phyloP scores from a whole-genome alignment of 2,329 filamentous ascomycete species.

The Trichoderma sp. region DNA sequence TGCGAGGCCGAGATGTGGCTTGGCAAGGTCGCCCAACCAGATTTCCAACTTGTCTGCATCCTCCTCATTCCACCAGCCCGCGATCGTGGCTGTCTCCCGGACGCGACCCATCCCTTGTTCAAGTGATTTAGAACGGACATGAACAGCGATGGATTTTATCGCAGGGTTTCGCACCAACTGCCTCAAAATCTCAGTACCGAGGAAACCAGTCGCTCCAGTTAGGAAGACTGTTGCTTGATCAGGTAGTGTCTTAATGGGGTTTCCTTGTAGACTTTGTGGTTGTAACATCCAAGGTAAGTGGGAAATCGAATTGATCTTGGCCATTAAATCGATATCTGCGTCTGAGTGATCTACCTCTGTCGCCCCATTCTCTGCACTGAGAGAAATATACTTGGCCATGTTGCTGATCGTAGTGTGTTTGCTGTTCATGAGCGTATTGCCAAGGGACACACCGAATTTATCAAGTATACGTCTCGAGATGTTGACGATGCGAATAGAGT shows the following conservation, averaged over 20 bases:
- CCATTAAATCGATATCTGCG: not conserved
- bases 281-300: not conserved
- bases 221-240: conserved; percentile 16
- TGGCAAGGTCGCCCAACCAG: conserved; percentile 7
- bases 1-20: not conserved
- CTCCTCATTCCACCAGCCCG: conserved; percentile 12
- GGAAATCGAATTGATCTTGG: conserved; percentile 5
- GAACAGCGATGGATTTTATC: not conserved
- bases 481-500: conserved; percentile 26
- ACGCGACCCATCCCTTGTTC: conserved; percentile 5
- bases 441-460: conserved; percentile 24
- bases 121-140: conserved; percentile 10
- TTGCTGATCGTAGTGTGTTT: conserved; percentile 24
- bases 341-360: not conserved
- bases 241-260: not conserved
- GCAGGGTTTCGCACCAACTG: not conserved
- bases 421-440: conserved; percentile 25
- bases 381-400: conserved; percentile 24
- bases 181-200: conserved; percentile 18
- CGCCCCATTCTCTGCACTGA: not conserved
- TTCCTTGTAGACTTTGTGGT: not conserved
- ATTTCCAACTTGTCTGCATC: conserved; percentile 1
- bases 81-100: conserved; percentile 4
- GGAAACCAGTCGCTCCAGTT: conserved; percentile 17
- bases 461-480: conserved; percentile 21